These are phyloP conservation scores for Sclerotinia nivalis DNA, from an alignment of 2,329 filamentous ascomycete genomes.

Conservation along the genomic window DNA sequence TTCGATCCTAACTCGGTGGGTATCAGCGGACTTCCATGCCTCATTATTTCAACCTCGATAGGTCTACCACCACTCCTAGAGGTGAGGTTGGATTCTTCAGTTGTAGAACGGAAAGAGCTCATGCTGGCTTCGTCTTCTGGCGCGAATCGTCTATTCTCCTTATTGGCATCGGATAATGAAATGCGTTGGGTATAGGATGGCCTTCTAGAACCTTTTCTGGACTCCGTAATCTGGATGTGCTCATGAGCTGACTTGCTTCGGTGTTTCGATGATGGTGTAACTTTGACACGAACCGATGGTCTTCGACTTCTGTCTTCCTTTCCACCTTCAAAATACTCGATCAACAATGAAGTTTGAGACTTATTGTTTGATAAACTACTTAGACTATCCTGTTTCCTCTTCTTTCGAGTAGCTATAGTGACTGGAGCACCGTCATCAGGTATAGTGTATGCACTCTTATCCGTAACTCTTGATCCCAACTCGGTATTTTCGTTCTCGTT, in stretches of 20 bases:
- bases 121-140: constrained; percentile 66
- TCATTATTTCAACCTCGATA: constrained; percentile 83
- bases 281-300: constrained; percentile 70
- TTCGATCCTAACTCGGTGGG: constrained; percentile 59
- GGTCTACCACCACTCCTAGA: constrained; percentile 63
- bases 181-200: constrained; percentile 69
- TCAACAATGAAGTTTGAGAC: constrained; percentile 71
- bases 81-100: constrained; percentile 74
- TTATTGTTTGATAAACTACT: constrained; percentile 53
- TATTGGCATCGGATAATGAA: constrained; percentile 55
- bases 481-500: constrained; percentile 54
- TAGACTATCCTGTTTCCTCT: constrained; percentile 50
- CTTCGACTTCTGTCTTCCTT: constrained; percentile 57
- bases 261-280: constrained; percentile 63
- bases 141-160: constrained; percentile 45
- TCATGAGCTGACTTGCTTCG: constrained; percentile 55
- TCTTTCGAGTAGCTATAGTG: constrained; percentile 79
- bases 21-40: constrained; percentile 67
- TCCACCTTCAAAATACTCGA: constrained; percentile 73
- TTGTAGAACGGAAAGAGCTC: constrained; percentile 74
- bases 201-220: constrained; percentile 68
- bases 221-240: constrained; percentile 82
- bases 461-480: constrained; percentile 66
- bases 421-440: constrained; percentile 88
- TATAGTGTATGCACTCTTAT: constrained; percentile 72